Base-by-base conservation (phyloP, 139 green algal genomes). In the Desmodesmus armatus region DNA sequence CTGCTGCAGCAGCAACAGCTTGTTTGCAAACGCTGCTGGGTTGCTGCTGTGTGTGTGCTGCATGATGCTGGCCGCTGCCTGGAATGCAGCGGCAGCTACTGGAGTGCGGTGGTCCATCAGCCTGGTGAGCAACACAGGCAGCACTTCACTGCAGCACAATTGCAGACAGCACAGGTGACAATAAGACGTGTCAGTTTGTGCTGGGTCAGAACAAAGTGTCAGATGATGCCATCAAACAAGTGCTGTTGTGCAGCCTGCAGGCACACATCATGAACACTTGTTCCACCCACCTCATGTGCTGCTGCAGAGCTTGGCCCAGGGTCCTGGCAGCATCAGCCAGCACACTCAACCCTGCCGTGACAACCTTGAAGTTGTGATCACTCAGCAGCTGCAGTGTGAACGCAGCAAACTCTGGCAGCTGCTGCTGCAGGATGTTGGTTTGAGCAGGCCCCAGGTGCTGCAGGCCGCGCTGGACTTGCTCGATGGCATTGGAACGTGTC, bases 321-420 rank as follows among this genome's bases (percentile, higher is more conserved):
- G 90, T 94, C 6, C 4, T 40, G 1, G 94, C 87, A 15, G 96
- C 60, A 25, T 94, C 89, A 33, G 87, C 88, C 25, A 97, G 81
- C 5, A 96, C 95, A 5, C 92, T 83, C 85, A 96, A 92, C 51
- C 91, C 90, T 5, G 90, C 92, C n/a, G 94, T 78, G 11, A 91
- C 90, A 19, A 97, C 95, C 69, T 96, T 96, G 87, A 97, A 97
- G 91, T 97, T 97, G 73, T 93, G 89, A 80, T 97, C 94, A 0
- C 80, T 83, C 9, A 95, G 58, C 33, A 97, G 90, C 21, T 79
- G 84, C 39, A 91, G 55, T 19, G 96, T 78, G 78, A 97, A 96
- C 3, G 78, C 67, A 7, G 94, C 66, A 66, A 96, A 93, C n/a
- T 90, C 69, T 2, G 85, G 83, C 15, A 97, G 88, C 6, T 79